Percentiles rank a stretch among this genome's conserved stretches.
Evolutionary conservation across 2,329 filamentous ascomycete species (phyloP).

Genomic region (Daldinia sp.): DNA sequence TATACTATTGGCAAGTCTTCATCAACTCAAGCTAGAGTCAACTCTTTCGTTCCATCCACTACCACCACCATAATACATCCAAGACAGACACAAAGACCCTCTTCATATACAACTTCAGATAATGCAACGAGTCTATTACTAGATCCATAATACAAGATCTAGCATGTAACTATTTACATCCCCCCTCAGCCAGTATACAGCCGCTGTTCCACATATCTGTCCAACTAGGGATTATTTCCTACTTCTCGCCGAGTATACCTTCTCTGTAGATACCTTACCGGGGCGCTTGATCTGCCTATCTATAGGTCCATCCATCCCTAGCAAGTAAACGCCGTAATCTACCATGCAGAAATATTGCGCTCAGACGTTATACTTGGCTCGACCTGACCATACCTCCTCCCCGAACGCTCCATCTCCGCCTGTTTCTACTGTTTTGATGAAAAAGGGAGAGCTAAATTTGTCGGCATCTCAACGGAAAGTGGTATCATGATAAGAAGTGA

Average conservation of each 20-base stretch:
- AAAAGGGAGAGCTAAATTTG: conserved; percentile 11
- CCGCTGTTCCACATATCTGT: too few species aligned
- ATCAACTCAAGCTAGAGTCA: too few species aligned
- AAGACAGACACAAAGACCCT: too few species aligned
- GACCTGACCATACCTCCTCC: neutral
- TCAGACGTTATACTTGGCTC: neutral
- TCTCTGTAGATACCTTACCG: neutral
- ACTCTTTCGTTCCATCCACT: too few species aligned
- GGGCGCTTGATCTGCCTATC: neutral
- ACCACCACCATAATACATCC: too few species aligned
- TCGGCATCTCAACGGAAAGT: conserved; percentile 22
- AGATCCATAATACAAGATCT: neutral
- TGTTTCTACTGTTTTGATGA: neutral
- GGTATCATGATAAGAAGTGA: conserved; percentile 34
- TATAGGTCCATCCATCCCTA: neutral
- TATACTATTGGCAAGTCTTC: too few species aligned
- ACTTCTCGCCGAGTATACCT: neutral
- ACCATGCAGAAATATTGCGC: conserved; percentile 13
- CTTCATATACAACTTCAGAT: too few species aligned
- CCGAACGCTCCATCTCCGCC: too few species aligned
- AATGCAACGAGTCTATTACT: neutral
- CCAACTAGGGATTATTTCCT: neutral
- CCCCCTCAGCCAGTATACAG: neutral
- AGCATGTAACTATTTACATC: neutral
- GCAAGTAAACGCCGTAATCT: conserved; percentile 21